Evolutionary conservation across 2,329 filamentous ascomycete genomes (phyloP), one percentile per base, ranked within the genome.

Genomic region (Hymenoscyphus repandus): DNA sequence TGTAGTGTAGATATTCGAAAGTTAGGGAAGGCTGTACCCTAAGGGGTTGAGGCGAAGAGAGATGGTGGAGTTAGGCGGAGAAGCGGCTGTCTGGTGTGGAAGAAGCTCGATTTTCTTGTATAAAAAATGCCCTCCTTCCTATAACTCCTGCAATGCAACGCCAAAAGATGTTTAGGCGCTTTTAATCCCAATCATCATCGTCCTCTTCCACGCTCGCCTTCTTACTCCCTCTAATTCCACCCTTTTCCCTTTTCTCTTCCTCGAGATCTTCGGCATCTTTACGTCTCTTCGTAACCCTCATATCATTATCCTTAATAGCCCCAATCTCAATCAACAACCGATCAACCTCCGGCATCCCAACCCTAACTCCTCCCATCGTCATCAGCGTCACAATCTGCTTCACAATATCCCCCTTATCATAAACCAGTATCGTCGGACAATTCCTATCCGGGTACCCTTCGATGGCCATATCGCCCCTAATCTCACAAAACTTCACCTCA

Each of bases 401-500:
- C 66, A 84, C 83, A 58, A 99, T 96, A 66, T 99, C 89, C 15
- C 90, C 90, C 62, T 96, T 90, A 66, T 85, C 86, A 71, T 99
- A 99, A 0, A 96, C 80, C 56, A 99, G 67, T 33, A 99, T 90
- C 0, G 93, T 99, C 1, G 93, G 93, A 51, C 90, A 96, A 68
- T 99, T 99, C 51, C 80, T 79, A 63, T 97, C 93, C 1, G 93
- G 93, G 69, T 99, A 99, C 37, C 90, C 90, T 68, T 97, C 93
- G 61, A 99, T 96, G 51, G 93, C 96, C 72, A 96, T 82, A 65
- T 90, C 85, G 6, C 85, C 93, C 60, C 85, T 81, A 60, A 99
- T 97, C 72, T 97, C 89, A 68, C 92, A 97, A 70, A 99, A 99
- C 72, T 99, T 99, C 68, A 99, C 75, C 58, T 99, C 92, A 17